These are phyloP conservation scores for Exserohilum turcica DNA, from an alignment of 2,329 filamentous ascomycete genomes.

Conservation along the genomic window DNA sequence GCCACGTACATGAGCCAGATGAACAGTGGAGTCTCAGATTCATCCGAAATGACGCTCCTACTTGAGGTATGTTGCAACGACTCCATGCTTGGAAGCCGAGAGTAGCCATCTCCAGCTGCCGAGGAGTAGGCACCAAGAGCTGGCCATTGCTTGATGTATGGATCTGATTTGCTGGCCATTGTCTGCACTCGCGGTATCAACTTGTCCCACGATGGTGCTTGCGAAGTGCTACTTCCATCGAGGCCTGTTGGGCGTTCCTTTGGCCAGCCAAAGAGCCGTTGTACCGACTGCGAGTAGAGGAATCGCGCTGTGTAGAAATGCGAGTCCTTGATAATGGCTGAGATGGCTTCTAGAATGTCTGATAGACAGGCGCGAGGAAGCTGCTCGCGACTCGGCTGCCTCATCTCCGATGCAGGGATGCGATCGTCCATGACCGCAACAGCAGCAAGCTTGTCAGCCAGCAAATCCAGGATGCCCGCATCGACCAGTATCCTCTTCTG, in stretches of 20 bases:
- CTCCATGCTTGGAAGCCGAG: conserved; percentile 42
- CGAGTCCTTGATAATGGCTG: conserved; percentile 77
- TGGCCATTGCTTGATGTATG: conserved; percentile 52
- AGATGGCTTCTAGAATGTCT: conserved; percentile 76
- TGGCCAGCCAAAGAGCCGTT: conserved; percentile 40
- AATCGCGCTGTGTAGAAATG: conserved; percentile 74
- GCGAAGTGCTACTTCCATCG: conserved; percentile 24
- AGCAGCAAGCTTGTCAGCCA: conserved; percentile 70
- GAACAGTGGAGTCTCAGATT: conserved; percentile 54
- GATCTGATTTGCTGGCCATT: conserved; percentile 46
- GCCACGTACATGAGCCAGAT: conserved; percentile 56
- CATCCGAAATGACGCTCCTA: conserved; percentile 44
- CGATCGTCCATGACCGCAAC: conserved; percentile 38
- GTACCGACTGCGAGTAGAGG: conserved; percentile 51
- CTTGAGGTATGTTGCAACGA: conserved; percentile 34
- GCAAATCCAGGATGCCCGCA: conserved; percentile 74
- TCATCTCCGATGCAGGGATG: conserved; percentile 23
- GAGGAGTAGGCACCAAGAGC: conserved; percentile 46
- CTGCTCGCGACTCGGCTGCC: conserved; percentile 25
- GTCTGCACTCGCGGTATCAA: conserved; percentile 49
- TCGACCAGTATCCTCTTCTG: conserved; percentile 75
- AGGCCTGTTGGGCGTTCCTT: conserved; percentile 31
- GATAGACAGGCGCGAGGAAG: conserved; percentile 62
- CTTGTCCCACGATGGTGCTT: conserved; percentile 36
- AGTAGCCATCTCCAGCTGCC: conserved; percentile 34